Base-by-base conservation (phyloP, 1,284 basidiomycete genomes). In the Tilletia caries region DNA sequence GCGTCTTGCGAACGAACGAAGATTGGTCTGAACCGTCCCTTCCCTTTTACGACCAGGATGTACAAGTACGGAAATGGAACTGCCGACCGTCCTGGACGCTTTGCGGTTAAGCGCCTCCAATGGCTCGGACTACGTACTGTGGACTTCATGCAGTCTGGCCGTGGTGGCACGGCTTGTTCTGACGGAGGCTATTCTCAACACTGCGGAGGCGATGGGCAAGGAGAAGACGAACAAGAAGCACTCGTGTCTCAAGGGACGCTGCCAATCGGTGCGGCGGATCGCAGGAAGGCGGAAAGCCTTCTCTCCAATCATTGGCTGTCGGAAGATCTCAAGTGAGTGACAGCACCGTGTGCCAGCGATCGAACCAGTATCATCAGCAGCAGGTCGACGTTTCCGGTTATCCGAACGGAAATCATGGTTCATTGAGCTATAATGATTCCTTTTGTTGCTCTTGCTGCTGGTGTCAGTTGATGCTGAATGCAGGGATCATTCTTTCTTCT, bases 211-310 rank as follows among this genome's bases (percentile, higher is more conserved):
- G 37, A 15, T 15, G 37, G 37, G n/a, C n/a, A n/a, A 41, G 37
- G 15, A 41, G 2, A 15, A 41, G 37, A 41, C 15, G 37, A 15
- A 41, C 10, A 6, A 41, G 37, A 41, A 41, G 37, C 37, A 15
- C 37, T 41, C 8, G 37, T 41, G 10, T 41, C 37, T 6, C 37
- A 41, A 15, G 37, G 58, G 18, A 34, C 29, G n/a, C 50, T 65
- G 13, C 62, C 41, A n/a, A 18, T 50, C 33, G 33, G 58, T 1
- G 25, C 32, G 20, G 70, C 70, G 43, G 77, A 79, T 54, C 68
- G 77, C 0, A 15, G 25, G 0, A 79, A 71, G 46, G 78, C 74
- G 0, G 52, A 68, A 0, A 52, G 67, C 2, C 58, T 79, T 33
- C 71, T 77, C 1, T 41, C 10, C 0, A 33, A n/a, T 66, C 37